Evolutionary conservation across 2,329 filamentous ascomycete species (phyloP), one percentile per base, ranked within the genome.

Genomic region (Botryosphaeria dothidea): DNA sequence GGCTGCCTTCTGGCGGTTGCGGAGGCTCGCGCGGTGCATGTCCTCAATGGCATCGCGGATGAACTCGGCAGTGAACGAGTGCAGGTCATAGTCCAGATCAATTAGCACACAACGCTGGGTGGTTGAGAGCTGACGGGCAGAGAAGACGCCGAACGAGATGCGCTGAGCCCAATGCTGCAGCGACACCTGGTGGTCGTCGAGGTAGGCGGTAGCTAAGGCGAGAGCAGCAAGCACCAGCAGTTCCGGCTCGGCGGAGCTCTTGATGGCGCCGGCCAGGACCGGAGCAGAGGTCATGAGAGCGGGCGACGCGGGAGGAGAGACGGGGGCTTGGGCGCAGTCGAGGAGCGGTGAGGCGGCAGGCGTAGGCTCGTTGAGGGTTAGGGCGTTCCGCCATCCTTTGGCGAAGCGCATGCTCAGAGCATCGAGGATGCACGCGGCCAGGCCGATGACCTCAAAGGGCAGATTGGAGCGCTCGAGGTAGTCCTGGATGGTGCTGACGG

Each of bases 61-160:
- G 69, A 74, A 75, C 13, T 74, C 71, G 45, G 71, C 66, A 13
- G 70, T 72, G 60, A 79, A 77, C 21, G 70, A 69, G 49, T 71
- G 71, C n/a, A 79, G 71, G 13, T 74, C 71, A 21, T 77, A 79
- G 61, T 78, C 72, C 67, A 78, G 73, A 52, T 79, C 76, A 56
- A 68, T 43, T 11, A 79, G 70, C 6, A 79, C 72, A 38, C 72
- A 72, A 38, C 69, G 65, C 66, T 71, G 77, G 19, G 74, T 76
- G 13, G 69, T 68, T 45, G 76, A 73, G 15, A 79, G 68, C 31
- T 79, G 69, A 21, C 69, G 66, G 3, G 71, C 69, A 0, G 68
- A 69, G 64, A 77, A 75, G 34, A 67, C 65, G 15, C 66, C 67
- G 3, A 51, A 60, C 34, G 70, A 70, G 52, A 75, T 73, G n/a